These are phyloP conservation scores for Litsea cubeba DNA, from an alignment of 164 flowering plant genomes.

Conservation along the genomic window DNA sequence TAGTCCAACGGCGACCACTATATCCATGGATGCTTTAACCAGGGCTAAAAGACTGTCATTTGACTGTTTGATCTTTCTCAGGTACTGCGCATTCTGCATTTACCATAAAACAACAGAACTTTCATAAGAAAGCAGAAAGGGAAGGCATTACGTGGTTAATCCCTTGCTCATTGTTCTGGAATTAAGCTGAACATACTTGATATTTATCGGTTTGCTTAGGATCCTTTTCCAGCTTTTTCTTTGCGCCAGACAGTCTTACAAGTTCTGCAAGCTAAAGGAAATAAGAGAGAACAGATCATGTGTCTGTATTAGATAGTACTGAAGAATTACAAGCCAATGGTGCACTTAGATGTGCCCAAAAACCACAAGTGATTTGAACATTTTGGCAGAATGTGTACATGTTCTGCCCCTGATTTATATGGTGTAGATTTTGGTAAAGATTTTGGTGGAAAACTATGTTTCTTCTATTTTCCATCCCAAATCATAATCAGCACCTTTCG, in stretches of 20 bases:
- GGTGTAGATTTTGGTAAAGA: too few relatives aligned
- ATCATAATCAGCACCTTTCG: neutral
- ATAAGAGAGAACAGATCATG: neutral
- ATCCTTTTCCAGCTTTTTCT: slow-evolving; percentile 78
- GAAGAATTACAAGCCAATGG: neutral
- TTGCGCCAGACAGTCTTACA: slow-evolving; percentile 81
- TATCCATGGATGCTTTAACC: slow-evolving; percentile 68
- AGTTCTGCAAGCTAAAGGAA: slow-evolving; percentile 70
- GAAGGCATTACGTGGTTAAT: neutral
- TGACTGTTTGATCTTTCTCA: slow-evolving; percentile 53
- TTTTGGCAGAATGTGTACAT: too few relatives aligned
- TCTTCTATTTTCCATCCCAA: neutral
- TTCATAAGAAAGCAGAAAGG: neutral
- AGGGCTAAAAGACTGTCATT: slow-evolving; percentile 76
- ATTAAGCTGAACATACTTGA: slow-evolving; percentile 35
- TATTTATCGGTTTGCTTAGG: slow-evolving; percentile 51
- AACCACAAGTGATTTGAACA: too few relatives aligned
- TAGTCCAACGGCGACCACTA: slow-evolving; percentile 86
- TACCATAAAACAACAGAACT: slow-evolving; percentile 6
- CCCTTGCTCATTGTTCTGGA: neutral
- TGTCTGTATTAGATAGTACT: neutral
- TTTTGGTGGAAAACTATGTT: neutral
- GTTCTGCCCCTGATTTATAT: neutral
- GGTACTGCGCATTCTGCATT: slow-evolving; percentile 69
- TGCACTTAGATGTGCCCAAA: too few relatives aligned